phyloP scores from a whole-genome alignment of 1,284 basidiomycete species.

The Kwoniella shivajii region DNA sequence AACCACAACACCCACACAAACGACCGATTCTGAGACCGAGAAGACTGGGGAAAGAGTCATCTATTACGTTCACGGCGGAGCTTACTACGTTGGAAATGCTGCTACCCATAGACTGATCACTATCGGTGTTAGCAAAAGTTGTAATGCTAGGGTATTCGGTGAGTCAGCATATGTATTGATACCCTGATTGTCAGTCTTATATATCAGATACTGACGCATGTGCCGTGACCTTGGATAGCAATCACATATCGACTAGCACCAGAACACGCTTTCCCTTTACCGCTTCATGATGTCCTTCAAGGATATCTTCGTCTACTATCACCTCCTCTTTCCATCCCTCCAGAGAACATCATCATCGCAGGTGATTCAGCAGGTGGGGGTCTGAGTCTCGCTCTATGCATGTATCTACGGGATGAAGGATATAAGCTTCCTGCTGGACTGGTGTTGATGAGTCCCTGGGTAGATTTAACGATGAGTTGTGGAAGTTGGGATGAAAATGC shows the following conservation, averaged over 20 bases:
- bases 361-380: constrained; percentile 96
- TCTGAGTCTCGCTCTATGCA: constrained; percentile 77
- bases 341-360: constrained; percentile 82
- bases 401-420: constrained; percentile 86
- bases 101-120: constrained; percentile 92
- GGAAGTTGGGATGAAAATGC: constrained; percentile 96
- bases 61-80: constrained; percentile 92
- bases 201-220: too few relatives aligned
- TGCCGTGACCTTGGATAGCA: too few relatives aligned
- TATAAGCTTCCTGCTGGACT: constrained; percentile 79
- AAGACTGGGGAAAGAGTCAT: constrained; percentile 74
- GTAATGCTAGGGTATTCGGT: constrained; percentile 94
- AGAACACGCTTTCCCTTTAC: constrained; percentile 90
- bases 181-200: too few relatives aligned
- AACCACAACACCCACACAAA: constrained; percentile 31
- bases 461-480: constrained; percentile 93
- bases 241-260: constrained; percentile 95
- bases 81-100: constrained; percentile 91
- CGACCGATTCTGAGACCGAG: constrained; percentile 24
- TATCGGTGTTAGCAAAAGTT: constrained; percentile 86
- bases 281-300: constrained; percentile 85
- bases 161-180: too few relatives aligned
- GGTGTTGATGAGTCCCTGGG: constrained; percentile 91
- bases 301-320: constrained; percentile 86
- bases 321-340: constrained; percentile 79